Percentiles rank a stretch among this genome's conserved stretches.
Evolutionary conservation across 2,329 filamentous ascomycete genomes (phyloP).

Genomic region (Fusarium stilboides): DNA sequence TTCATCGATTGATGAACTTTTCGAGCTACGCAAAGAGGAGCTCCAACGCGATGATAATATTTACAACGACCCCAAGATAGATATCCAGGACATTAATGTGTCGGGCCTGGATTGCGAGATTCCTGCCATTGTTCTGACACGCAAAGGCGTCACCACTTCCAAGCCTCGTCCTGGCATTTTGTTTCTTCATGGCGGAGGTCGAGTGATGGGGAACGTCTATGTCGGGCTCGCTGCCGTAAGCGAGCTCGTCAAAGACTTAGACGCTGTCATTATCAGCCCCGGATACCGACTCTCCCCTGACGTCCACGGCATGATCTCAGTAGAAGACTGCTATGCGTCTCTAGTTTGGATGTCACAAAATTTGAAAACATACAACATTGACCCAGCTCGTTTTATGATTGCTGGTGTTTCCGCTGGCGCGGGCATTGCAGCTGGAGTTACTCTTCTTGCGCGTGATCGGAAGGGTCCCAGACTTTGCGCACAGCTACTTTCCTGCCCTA

Average conservation of each 20-base stretch:
- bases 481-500: constrained; percentile 28
- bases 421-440: constrained; percentile 16
- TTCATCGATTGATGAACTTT: too few species aligned
- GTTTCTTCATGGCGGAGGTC: constrained; percentile 24
- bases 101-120: too few species aligned
- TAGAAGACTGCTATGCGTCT: constrained; percentile 18
- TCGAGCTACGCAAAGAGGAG: too few species aligned
- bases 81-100: too few species aligned
- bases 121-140: too few species aligned
- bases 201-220: constrained; percentile 19
- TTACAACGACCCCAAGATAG: too few species aligned
- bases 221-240: constrained; percentile 9
- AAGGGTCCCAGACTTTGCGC: constrained; percentile 11
- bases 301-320: background rate
- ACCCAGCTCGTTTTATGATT: constrained; percentile 13
- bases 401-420: constrained; percentile 27
- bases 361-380: background rate
- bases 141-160: too few species aligned
- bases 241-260: constrained; percentile 12
- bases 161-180: constrained; percentile 6
- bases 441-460: constrained; percentile 12
- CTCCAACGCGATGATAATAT: too few species aligned
- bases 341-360: constrained; percentile 16
- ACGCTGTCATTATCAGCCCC: constrained; percentile 17
- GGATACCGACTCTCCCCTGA: constrained; percentile 28